A percentile compares a stretch with the other conserved stretches of the same genome.
Conservation (phyloP, 495 filamentous ascomycete species). For the Penicillium silybi region DNA sequence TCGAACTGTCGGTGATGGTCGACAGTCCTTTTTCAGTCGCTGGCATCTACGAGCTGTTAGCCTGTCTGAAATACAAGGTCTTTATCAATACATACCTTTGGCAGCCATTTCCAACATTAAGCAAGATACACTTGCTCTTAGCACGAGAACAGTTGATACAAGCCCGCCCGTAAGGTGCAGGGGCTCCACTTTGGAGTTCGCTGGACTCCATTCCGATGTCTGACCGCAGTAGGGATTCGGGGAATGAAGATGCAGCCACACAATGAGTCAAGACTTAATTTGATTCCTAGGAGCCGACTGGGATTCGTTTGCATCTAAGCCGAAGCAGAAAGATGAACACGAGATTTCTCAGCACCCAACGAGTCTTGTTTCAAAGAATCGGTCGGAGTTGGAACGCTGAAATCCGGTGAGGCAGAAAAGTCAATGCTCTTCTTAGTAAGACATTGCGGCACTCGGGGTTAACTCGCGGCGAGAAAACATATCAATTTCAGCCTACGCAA, state of each 20-base stretch:
- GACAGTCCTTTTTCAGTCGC: constrained; percentile 43
- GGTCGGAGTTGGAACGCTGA: constrained; percentile 5
- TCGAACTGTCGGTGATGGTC: constrained; percentile 29
- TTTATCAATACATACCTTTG: constrained; percentile 38
- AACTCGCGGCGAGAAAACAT: not conserved
- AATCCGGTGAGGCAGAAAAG: constrained; percentile 5
- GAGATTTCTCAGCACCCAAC: not conserved
- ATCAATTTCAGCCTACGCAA: not conserved
- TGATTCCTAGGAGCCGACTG: not conserved
- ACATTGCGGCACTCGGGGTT: not conserved
- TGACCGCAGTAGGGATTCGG: constrained; percentile 13
- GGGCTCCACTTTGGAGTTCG: constrained; percentile 14
- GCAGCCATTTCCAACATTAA: constrained; percentile 33
- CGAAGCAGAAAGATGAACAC: not conserved
- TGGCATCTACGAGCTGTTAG: constrained; percentile 40
- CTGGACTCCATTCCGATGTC: constrained; percentile 17
- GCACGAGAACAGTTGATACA: constrained; percentile 53
- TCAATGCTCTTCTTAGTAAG: constrained; percentile 3
- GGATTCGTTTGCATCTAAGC: constrained; percentile 1
- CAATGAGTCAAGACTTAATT: not conserved
- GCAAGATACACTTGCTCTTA: constrained; percentile 53
- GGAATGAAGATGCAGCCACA: not conserved
- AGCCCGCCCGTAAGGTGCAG: constrained; percentile 43
- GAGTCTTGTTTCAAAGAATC: not conserved
- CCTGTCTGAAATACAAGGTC: not conserved